phyloP scores from a whole-genome alignment of 352 stramenopile species.

The Pythium phragmiticola region DNA sequence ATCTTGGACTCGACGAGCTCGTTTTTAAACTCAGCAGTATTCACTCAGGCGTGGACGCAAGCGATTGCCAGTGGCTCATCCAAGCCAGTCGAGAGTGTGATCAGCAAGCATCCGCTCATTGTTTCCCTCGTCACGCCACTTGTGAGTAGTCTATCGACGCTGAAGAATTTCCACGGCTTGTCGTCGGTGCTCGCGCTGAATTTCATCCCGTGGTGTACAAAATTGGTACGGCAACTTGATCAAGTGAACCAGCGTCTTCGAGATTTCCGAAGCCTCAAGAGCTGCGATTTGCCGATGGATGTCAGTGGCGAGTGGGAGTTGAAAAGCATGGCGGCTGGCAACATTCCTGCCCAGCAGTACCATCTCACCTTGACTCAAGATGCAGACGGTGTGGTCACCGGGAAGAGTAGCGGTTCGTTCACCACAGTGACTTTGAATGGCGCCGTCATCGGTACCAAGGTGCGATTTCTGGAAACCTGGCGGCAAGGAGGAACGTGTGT shows the following conservation, averaged over 20 bases:
- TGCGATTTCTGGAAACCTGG: slow-evolving; percentile 87
- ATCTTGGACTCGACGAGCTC: slow-evolving; percentile 53
- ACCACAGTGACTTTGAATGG: slow-evolving; percentile 81
- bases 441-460: slow-evolving; percentile 70
- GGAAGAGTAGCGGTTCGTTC: slow-evolving; percentile 77
- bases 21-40: slow-evolving; percentile 40
- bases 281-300: slow-evolving; percentile 49
- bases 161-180: slow-evolving; percentile 70
- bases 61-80: not conserved
- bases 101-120: slow-evolving; percentile 50
- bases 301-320: slow-evolving; percentile 85
- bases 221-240: slow-evolving; percentile 65
- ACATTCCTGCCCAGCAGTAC: slow-evolving; percentile 87
- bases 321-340: slow-evolving; percentile 84
- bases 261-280: slow-evolving; percentile 29
- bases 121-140: slow-evolving; percentile 65
- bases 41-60: slow-evolving; percentile 3
- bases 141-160: slow-evolving; percentile 58
- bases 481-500: slow-evolving; percentile 85
- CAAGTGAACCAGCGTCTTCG: slow-evolving; percentile 53
- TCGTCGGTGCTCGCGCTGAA: slow-evolving; percentile 67
- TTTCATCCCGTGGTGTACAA: slow-evolving; percentile 78
- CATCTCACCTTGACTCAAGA: slow-evolving; percentile 73
- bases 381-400: slow-evolving; percentile 57
- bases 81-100: slow-evolving; percentile 11